A percentile compares a stretch with the other conserved stretches of the same genome.
Evolutionary conservation across 225 moss, liverwort and hornwort species (phyloP).

Genomic region (Pleurozium schreberi): DNA sequence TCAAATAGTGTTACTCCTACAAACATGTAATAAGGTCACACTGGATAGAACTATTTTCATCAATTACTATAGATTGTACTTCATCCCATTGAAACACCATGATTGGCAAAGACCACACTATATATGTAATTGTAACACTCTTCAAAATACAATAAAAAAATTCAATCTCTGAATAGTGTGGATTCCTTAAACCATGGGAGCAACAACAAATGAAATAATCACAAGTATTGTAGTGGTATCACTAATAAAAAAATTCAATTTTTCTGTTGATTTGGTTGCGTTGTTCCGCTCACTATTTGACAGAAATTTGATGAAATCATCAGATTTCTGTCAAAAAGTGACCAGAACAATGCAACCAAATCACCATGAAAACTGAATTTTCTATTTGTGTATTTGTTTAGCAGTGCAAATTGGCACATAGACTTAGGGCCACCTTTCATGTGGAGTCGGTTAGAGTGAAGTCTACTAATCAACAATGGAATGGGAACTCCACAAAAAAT

Average conservation of each 20-base stretch:
- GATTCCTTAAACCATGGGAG: too few relatives aligned
- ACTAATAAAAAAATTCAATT: too few relatives aligned
- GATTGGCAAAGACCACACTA: not conserved
- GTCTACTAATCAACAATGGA: not conserved
- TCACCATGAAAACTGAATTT: too few relatives aligned
- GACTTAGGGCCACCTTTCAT: not conserved
- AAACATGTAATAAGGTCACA: not conserved
- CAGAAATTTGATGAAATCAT: too few relatives aligned
- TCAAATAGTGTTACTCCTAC: not conserved
- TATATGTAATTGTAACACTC: too few relatives aligned
- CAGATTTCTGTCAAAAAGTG: too few relatives aligned
- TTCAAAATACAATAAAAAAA: not conserved
- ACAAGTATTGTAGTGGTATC: fast-evolving
- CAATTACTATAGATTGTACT: not conserved
- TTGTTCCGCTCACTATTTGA: too few relatives aligned
- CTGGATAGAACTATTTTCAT: not conserved
- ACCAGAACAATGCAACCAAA: too few relatives aligned
- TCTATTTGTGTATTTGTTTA: too few relatives aligned
- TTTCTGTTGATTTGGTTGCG: too few relatives aligned
- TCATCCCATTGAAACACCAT: not conserved
- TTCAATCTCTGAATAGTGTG: fast-evolving
- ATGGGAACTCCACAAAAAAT: not conserved
- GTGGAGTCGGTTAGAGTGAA: fast-evolving
- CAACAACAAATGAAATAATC: not conserved
- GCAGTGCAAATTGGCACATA: too few relatives aligned